Evolutionary conservation across 192 early-diverging fungal genomes (phyloP), one percentile per base, ranked within the genome.

Genomic region (Backusella australiensis): DNA sequence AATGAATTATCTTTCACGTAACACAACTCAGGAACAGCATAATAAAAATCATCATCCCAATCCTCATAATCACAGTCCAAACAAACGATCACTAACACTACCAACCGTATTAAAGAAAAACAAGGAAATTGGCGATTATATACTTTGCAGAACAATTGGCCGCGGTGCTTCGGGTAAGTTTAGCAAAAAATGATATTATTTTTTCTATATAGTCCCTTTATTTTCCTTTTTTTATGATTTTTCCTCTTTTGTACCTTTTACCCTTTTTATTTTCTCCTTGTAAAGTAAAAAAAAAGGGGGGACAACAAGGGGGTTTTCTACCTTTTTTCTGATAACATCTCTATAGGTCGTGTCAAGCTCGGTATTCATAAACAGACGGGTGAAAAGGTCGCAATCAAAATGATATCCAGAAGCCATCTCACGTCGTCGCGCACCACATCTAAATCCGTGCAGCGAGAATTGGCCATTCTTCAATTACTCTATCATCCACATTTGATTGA

Each of bases 81-180:
- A 71, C 26, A 71, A 71, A 71, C 69, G 69, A 71, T 71, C 69
- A 29, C 36, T 44, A 32, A 68, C 67, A 66, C 41, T 65, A 34
- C 70, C 75, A 21, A 59, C 76, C 5, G 63, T 71, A 19, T 46
- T 77, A 21, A 77, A 72, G 36, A 26, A 65, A 42, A 67, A 42
- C 1, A 72, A 34, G 56, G 52, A 71, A 63, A 77, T 95, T 34
- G 91, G 91, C 6, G 86, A 91, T 46, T 95, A 89, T 73, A 78
- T 89, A 39, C 82, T 95, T 36, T 89, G 88, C 49, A 85, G 83
- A 53, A 82, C 89, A 4, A 88, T 95, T 78, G 94, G 93, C 9
- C 82, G 83, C 59, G 94, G 94, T 63, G 89, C 90, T 41, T 95
- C 80, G 74, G 80, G 80, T 81, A 71, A 63, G 67, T 71, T 71